These are phyloP conservation scores for Rhodotorula sp. DNA, from an alignment of 1,284 basidiomycete species.

Conservation along the genomic window DNA sequence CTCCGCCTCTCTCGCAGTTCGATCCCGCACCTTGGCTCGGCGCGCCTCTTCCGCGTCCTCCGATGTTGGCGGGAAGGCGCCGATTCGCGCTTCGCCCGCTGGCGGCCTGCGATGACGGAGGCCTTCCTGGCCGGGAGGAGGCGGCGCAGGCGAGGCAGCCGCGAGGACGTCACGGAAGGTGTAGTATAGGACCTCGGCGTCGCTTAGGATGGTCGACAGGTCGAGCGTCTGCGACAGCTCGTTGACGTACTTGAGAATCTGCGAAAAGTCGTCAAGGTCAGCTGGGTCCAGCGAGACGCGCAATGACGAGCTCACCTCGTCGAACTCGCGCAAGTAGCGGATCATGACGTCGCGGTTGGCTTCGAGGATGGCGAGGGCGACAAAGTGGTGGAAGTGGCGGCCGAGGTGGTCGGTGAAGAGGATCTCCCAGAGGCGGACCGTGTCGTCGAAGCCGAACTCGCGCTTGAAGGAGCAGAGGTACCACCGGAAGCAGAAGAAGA, in stretches of 20 bases:
- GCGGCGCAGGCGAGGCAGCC: background rate
- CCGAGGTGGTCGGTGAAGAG: slow-evolving; percentile 93
- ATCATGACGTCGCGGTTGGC: slow-evolving; percentile 90
- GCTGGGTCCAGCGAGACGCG: background rate
- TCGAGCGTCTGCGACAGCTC: slow-evolving; percentile 70
- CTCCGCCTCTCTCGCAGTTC: slow-evolving; percentile 13
- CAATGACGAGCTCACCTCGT: slow-evolving; percentile 43
- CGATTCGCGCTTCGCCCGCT: background rate
- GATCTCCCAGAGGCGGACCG: slow-evolving; percentile 86
- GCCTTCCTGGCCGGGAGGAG: background rate
- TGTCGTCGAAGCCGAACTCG: slow-evolving; percentile 87
- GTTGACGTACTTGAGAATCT: slow-evolving; percentile 66
- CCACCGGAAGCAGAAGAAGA: slow-evolving; percentile 83
- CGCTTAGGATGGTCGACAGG: slow-evolving; percentile 81
- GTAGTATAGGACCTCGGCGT: slow-evolving; percentile 88
- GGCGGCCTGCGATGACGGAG: slow-evolving; percentile 2
- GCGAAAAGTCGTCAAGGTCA: slow-evolving; percentile 52
- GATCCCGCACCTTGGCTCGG: slow-evolving; percentile 16
- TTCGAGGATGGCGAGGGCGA: slow-evolving; percentile 89
- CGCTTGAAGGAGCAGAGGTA: slow-evolving; percentile 73
- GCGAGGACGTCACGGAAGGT: slow-evolving; percentile 65
- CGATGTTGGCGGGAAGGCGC: slow-evolving; percentile 24
- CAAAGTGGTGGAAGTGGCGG: slow-evolving; percentile 83
- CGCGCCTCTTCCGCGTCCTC: slow-evolving; percentile 23
- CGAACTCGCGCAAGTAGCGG: slow-evolving; percentile 79